Evolutionary conservation across 768 basidiomycete genomes (phyloP).

Genomic region (Leccinum variicolor): DNA sequence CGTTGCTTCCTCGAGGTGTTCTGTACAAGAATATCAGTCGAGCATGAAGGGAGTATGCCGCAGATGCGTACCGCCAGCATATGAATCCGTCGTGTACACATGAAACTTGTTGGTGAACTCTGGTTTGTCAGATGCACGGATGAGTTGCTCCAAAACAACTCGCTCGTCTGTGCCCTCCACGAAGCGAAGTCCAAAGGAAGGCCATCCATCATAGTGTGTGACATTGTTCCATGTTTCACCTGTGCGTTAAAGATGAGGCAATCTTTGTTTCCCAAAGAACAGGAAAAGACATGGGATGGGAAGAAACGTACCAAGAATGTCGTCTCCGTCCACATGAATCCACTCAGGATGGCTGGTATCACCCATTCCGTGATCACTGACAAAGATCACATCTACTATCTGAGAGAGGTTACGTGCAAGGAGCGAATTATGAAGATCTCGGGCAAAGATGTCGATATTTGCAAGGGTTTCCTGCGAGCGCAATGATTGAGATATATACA

Average conservation of each 20-base stretch:
- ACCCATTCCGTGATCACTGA: constrained; percentile 91
- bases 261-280: background rate
- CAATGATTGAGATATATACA: background rate
- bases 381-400: constrained; percentile 86
- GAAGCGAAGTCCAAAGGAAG: constrained; percentile 84
- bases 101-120: constrained; percentile 55
- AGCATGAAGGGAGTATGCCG: background rate
- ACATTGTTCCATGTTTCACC: constrained; percentile 26
- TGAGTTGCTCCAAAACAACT: constrained; percentile 52
- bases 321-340: constrained; percentile 66
- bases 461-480: constrained; percentile 53
- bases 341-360: constrained; percentile 77
- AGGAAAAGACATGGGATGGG: background rate
- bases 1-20: constrained; percentile 10
- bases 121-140: constrained; percentile 43
- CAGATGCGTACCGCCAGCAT: constrained; percentile 16
- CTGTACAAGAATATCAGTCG: background rate
- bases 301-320: constrained; percentile 24
- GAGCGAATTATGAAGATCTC: constrained; percentile 60
- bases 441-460: constrained; percentile 72
- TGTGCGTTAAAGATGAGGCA: background rate
- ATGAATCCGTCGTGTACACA: constrained; percentile 39
- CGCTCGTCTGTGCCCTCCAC: constrained; percentile 50
- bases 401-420: constrained; percentile 70
- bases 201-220: constrained; percentile 82